These are phyloP conservation scores for Dysphania ambrosioides DNA, from an alignment of 148 eudicot species.

Conservation along the genomic window DNA sequence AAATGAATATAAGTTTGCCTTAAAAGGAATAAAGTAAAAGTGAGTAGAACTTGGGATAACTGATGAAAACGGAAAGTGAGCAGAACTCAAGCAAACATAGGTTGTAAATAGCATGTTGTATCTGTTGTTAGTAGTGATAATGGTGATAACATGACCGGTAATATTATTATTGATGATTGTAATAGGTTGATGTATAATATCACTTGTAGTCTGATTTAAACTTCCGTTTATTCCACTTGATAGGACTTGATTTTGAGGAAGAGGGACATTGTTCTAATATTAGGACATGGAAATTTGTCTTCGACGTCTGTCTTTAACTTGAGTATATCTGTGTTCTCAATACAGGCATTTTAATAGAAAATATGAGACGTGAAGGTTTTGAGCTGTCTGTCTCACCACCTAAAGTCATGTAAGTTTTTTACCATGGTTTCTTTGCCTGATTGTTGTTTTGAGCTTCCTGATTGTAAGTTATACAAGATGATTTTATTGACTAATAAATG, in stretches of 20 bases:
- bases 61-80: too few relatives aligned
- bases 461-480: neutral
- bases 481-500: too few relatives aligned
- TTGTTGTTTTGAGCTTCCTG: too few relatives aligned
- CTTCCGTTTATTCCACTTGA: neutral
- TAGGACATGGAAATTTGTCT: neutral
- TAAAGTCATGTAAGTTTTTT: slow-evolving; percentile 80
- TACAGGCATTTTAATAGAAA: slow-evolving; percentile 93
- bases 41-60: too few relatives aligned
- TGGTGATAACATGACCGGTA: neutral
- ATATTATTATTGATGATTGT: neutral
- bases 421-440: too few relatives aligned
- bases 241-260: slow-evolving; percentile 3
- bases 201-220: neutral
- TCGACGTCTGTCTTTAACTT: neutral
- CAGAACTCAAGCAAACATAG: too few relatives aligned
- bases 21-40: too few relatives aligned
- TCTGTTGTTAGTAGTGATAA: neutral
- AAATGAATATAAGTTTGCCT: too few relatives aligned
- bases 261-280: neutral
- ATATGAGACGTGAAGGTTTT: slow-evolving; percentile 99
- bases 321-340: slow-evolving; percentile 6
- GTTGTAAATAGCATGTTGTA: neutral
- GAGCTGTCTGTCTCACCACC: slow-evolving; percentile 98
- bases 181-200: neutral